Conservation (phyloP, 768 basidiomycete species). For the Pisolithus albus region DNA sequence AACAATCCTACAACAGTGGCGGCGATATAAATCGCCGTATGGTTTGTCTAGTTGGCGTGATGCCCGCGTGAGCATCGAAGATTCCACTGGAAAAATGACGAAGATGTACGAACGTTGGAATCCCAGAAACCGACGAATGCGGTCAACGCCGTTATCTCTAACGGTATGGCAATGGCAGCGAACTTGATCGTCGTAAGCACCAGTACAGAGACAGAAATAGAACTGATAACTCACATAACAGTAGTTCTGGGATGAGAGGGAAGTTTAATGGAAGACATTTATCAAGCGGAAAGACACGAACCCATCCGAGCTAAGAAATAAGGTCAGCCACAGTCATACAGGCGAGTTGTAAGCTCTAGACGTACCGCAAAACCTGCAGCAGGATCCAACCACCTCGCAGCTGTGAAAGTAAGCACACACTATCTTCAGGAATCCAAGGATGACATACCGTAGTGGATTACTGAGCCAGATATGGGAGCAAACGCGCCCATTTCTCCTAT, state of each 20-base stretch:
- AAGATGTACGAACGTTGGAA: slow-evolving; percentile 10
- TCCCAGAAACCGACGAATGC: slow-evolving; percentile 49
- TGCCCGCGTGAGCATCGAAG: slow-evolving; percentile 17
- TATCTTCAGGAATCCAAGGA: background rate
- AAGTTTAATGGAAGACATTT: background rate
- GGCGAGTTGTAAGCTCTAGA: background rate
- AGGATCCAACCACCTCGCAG: slow-evolving; percentile 28
- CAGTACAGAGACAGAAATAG: background rate
- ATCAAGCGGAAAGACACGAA: slow-evolving; percentile 3
- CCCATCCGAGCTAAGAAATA: slow-evolving; percentile 18
- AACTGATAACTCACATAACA: slow-evolving; percentile 22
- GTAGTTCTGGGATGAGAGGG: slow-evolving; percentile 21
- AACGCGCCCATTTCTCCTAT: slow-evolving; percentile 25
- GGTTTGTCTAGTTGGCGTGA: slow-evolving; percentile 19
- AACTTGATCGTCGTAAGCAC: slow-evolving; percentile 5
- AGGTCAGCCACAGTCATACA: background rate
- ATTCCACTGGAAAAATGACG: background rate
- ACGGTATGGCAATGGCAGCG: slow-evolving; percentile 36
- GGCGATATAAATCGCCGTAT: slow-evolving; percentile 36
- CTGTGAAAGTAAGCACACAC: slow-evolving; percentile 7
- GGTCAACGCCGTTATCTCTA: slow-evolving; percentile 47
- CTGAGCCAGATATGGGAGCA: slow-evolving; percentile 24
- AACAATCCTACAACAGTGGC: slow-evolving; percentile 33
- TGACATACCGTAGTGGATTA: slow-evolving; percentile 21
- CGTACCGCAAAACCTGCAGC: slow-evolving; percentile 26